Percentiles rank a stretch among this genome's conserved stretches.
Evolutionary conservation across 805 yeast species (phyloP).

Genomic region (Danielia reshetovae): DNA sequence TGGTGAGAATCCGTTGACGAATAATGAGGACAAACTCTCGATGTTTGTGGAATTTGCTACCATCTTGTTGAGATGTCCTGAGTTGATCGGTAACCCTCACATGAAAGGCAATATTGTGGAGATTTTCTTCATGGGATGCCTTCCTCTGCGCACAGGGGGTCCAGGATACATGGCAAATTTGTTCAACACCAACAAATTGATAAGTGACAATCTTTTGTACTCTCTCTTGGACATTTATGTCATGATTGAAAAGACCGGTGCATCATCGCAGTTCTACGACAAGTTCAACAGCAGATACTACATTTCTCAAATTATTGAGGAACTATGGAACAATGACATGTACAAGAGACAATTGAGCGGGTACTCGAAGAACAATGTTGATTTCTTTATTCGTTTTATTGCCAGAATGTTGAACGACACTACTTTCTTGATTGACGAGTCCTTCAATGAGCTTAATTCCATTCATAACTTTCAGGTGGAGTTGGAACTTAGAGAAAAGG

Average conservation of each 20-base stretch:
- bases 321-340: conserved; percentile 70
- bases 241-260: conserved; percentile 93
- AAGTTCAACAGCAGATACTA: conserved; percentile 89
- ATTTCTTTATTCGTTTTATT: conserved; percentile 85
- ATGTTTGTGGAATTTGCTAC: conserved; percentile 69
- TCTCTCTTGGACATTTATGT: conserved; percentile 88
- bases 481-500: conserved; percentile 43
- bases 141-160: conserved; percentile 49
- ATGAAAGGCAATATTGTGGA: conserved; percentile 83
- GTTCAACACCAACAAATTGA: conserved; percentile 60
- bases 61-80: conserved; percentile 77
- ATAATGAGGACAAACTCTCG: conserved; percentile 48
- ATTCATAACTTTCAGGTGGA: conserved; percentile 77
- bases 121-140: conserved; percentile 69
- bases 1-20: conserved; percentile 53
- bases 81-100: conserved; percentile 86
- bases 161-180: conserved; percentile 74
- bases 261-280: conserved; percentile 92
- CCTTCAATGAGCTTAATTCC: conserved; percentile 70
- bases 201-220: conserved; percentile 65
- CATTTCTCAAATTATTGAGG: conserved; percentile 77
- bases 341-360: conserved; percentile 66
- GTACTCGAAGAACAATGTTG: conserved; percentile 66
- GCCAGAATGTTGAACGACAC: conserved; percentile 95
- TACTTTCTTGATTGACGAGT: conserved; percentile 87